Evolutionary conservation across 2,329 filamentous ascomycete genomes (phyloP), one percentile per base, ranked within the genome.

Genomic region (Myriosclerotinia scirpicola): DNA sequence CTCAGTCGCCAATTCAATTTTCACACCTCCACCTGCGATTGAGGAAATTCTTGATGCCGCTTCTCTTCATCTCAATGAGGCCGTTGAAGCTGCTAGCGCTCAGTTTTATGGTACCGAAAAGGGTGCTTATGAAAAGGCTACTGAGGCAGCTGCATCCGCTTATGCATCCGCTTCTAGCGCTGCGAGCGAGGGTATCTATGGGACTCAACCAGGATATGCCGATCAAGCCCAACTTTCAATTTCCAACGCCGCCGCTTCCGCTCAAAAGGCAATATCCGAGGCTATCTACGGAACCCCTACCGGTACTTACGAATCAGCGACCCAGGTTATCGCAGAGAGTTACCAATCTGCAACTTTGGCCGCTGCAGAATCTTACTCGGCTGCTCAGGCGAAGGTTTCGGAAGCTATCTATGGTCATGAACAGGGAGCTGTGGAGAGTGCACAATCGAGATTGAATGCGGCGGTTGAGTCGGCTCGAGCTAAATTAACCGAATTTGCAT

Each of bases 251-350:
- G 84, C 82, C 9, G 78, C 79, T 9, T 83, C 82, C 52, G 86
- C 86, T 12, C 82, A 84, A 67, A 78, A 78, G 34, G 85, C 83
- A 2, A 83, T 87, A 66, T 84, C 80, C 17, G 79, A 80, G 61
- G 85, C 85, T 3, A 80, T 89, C 64, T 88, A 85, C 70, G 84
- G 85, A 26, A 82, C 82, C 0, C 78, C 82, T 0, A 84, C 83
- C 1, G 69, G 56, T 11, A 64, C 44, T n/a, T 70, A 69, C n/a
- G 64, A 68, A 22, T 68, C 67, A 17, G 72, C 71, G 34, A 72
- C 72, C 9, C 68, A 68, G 20, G 66, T 64, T 7, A 69, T 69
- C 26, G 69, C 62, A 17, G 71, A 73, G 26, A 67, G 67, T 12
- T 71, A 69, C 46, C 65, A 71, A 7, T 66, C 72, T 12, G 72